Evolutionary conservation across 1,284 basidiomycete genomes (phyloP), one percentile per base, ranked within the genome.

Genomic region (Puccinia hordei): DNA sequence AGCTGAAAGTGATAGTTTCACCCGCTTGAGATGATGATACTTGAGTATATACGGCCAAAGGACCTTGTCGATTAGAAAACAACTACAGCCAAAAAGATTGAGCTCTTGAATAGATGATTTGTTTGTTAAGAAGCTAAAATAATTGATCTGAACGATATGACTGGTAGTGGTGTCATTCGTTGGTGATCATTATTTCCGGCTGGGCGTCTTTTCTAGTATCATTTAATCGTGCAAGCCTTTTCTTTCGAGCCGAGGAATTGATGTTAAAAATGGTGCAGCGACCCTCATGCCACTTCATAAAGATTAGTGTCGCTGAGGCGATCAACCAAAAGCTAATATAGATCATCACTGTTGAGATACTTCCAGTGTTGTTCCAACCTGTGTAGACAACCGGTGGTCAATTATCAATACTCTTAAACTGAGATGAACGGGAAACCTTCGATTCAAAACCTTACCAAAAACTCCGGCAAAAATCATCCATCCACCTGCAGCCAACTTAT

Each of bases 291-390:
- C 87, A 93, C 86, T 93, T 93, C 88, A 93, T 88, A 84, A 88
- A 89, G 81, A 92, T 84, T 72, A 95, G 88, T 4, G 87, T 87
- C 46, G 84, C 87, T 59, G 92, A 90, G 82, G 91, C 90, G 15
- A 89, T 88, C 77, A 94, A 82, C 93, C 92, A 94, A 87, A 93
- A 93, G 84, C 92, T 90, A 59, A 92, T 89, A 84, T 93, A 94
- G 0, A 89, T 86, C 10, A 93, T 86, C 49, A 93, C 88, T 0
- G 90, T 89, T 17, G 92, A 92, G 81, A 92, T 89, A 87, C 85
- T 85, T 17, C 86, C 84, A 68, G 82, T 85, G 83, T 86, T 86
- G 83, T 86, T 85, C 86, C 86, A 86, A 5, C 85, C 85, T n/a
- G 85, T 80, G 72, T 65, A 78, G 69, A 51, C 33, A 83, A 19